Base-by-base conservation (phyloP, 106 monocot species). In the Dioscorea alata region DNA sequence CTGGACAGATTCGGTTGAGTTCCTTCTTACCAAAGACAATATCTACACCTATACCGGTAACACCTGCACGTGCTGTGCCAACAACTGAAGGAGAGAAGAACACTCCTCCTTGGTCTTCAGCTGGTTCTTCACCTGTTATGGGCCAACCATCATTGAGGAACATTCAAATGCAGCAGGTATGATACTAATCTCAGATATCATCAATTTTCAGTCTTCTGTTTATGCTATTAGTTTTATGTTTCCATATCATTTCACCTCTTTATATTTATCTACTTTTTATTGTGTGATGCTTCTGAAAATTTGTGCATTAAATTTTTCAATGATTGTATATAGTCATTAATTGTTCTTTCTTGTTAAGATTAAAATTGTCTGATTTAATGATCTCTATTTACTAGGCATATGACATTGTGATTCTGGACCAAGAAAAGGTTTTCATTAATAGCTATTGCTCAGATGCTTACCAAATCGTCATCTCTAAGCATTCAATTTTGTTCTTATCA, bases 141-240 rank as follows among this genome's bases (percentile, higher is more conserved):
- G 78, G 59, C 32, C 77, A 79, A 9, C 83, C 90, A 70, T 99
- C 99, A 17, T 81, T 99, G 4, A 89, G 87, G 74, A 85, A 90
- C 63, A 99, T 99, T 83, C 99, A 99, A 73, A 79, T 88, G 67
- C 99, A 99, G 63, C 93, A 99, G 99, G 99, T 90, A 81, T 64
- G 60, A 42, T 15, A 21, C 33, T 50, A 33, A 50, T 4, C 16
- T 15, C 9, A 35, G 13, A 12, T 13, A 24, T 52, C 28, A 17
- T 51, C 23, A 6, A 14, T 2, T 15, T 25, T 51, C 13, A 28
- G 24, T 50, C 15, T 17, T 13, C 2, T 25, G 52, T 4, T 13
- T 24, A 20, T n/a, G n/a, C 4, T 4, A 60, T 23, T 22, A 23
- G 28, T 28, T 28, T 60, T 21, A 23, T 60, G 5, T 60, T 22